A percentile compares a stretch with the other conserved stretches of the same genome.
phyloP scores from a whole-genome alignment of 192 early-diverging fungal genomes.

The Gamsiella multidivaricata region DNA sequence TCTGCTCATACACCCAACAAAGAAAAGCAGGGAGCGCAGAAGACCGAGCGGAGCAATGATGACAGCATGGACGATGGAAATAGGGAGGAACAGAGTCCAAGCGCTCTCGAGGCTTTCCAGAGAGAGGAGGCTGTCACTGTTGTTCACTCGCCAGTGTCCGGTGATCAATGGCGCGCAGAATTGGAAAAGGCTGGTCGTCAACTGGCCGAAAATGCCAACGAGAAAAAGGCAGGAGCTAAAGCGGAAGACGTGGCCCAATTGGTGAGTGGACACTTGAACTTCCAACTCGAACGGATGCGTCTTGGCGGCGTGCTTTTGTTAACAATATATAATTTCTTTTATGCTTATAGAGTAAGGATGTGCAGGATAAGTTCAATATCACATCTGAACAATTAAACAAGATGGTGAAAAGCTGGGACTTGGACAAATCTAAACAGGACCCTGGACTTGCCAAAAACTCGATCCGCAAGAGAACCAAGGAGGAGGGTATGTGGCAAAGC shows the following conservation, averaged over 20 bases:
- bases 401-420: constrained; percentile 59
- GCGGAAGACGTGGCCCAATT: constrained; percentile 40
- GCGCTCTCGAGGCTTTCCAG: constrained; percentile 30
- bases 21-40: background rate
- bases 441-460: constrained; percentile 30
- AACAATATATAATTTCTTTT: background rate
- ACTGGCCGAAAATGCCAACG: constrained; percentile 17
- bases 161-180: constrained; percentile 38
- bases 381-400: constrained; percentile 62
- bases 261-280: too few species aligned
- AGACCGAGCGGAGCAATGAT: background rate
- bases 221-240: constrained; percentile 16
- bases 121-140: constrained; percentile 42
- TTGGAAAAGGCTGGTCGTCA: constrained; percentile 37
- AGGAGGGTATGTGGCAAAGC: constrained; percentile 28
- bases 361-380: constrained; percentile 66
- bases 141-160: constrained; percentile 35
- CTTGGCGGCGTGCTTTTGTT: too few species aligned
- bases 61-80: background rate
- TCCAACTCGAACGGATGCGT: background rate
- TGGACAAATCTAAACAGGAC: constrained; percentile 41
- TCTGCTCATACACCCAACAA: background rate
- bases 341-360: constrained; percentile 57
- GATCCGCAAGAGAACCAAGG: constrained; percentile 19
- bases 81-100: constrained; percentile 11